Evolutionary conservation across 2,329 filamentous ascomycete species (phyloP), one percentile per base, ranked within the genome.

Genomic region (Sporothrix curviconia): DNA sequence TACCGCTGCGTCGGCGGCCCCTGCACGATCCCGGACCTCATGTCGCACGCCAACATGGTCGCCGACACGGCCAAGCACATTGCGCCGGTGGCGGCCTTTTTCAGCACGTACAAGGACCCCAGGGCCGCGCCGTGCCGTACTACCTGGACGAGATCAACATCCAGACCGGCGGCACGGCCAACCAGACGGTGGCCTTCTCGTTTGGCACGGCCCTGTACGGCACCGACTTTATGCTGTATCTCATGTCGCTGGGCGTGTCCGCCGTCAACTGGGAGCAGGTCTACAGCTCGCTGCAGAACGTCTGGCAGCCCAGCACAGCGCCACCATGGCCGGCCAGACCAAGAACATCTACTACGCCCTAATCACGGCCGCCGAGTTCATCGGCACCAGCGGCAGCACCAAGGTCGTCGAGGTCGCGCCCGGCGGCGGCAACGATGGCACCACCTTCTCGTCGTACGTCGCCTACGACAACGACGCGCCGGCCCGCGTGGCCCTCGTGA

Each of bases 181-280:
- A 42, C 22, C 19, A 24, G 15, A 30, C 50, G 3, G 24, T 42
- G 8, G 42, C 50, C 4, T 22, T 17, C 9, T 53, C 50, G 8
- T 53, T 53, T 25, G 50, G 22, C 11, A 42, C 37, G 9, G 34
- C 50, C n/a, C 36, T 53, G 4, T 53, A 53, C 12, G 50, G 50
- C 19, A 53, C 50, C 9, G 50, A 53, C 15, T 53, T 53, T 14
- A 53, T 53, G 50, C 17, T 49, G 44, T 30, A 49, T 30, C 44
- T 49, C 44, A 49, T 49, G 44, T 22, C 50, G 4, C 24, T 53
- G 4, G 50, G 50, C 15, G 50, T 53, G 15, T 24, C 50, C 4
- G 50, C 36, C n/a, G 50, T 53, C 19, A 53, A 53, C 37, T 53
- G 50, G 50, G 50, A 53, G 24, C 50, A 53, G 50, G 50, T 53